Evolutionary conservation across 805 yeast species (phyloP), one percentile per base, ranked within the genome.

Genomic region (Wickerhamomyces xylosicus): DNA sequence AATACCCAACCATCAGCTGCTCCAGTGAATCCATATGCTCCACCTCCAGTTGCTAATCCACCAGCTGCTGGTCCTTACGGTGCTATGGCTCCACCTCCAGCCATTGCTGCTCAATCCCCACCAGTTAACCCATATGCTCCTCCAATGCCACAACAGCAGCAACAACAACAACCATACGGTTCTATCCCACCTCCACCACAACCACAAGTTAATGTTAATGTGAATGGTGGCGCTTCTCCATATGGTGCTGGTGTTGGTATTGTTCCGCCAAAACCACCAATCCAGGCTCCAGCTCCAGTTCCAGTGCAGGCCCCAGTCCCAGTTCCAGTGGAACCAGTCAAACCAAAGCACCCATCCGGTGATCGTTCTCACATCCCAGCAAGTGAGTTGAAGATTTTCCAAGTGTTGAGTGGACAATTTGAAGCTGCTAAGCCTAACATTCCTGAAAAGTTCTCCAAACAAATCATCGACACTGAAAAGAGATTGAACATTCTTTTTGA

Each of bases 401-500:
- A 71, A n/a, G 64, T 65, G 11, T 69, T 92, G 39, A 63, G 66
- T 13, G 55, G 61, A 4, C 77, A 76, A 47, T 58, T 85, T 48
- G 72, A 66, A 20, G 67, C 74, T 22, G 77, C 85, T 15, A 72
- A 78, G 49, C 90, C 94, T 15, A 65, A 68, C 34, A 72, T 86
- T 33, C 95, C 95, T 19, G 83, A 76, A 37, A 77, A 75, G 55
- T 85, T 74, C 52, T 58, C 71, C 20, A 80, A 76, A 45, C 96
- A 86, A 53, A 71, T 82, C 38, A 65, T 62, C 35, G 97, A 90
- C 57, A 77, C 94, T 54, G 90, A 79, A 49, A 81, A 82, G 64
- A 76, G 97, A 58, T 62, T 92, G 41, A 72, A 76, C 45, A 71
- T 85, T 38, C 65, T 92, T 45, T 86, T 72, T 56, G 87, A 79